Base-by-base conservation (phyloP, 2,329 filamentous ascomycete genomes). In the Pseudocercospora fuligena region DNA sequence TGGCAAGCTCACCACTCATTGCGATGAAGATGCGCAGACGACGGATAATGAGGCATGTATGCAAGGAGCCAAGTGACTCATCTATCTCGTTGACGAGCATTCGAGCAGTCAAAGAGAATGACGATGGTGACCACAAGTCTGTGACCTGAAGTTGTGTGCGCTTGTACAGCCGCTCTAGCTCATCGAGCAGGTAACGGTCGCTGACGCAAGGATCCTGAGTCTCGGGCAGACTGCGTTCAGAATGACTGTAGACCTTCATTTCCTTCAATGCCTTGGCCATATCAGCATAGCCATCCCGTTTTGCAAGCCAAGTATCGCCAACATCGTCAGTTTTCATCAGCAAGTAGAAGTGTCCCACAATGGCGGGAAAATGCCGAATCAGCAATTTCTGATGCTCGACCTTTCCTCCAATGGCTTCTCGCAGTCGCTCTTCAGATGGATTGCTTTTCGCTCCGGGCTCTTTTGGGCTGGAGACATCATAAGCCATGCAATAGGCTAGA, bases 181-280 rank as follows among this genome's bases (percentile, higher is more conserved):
- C 89, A 67, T 90, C 87, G 11, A 90, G 82, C 3, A 99, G 83
- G 73, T 90, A 91, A 71, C 90, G 93, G 29, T 90, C 89, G 71
- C 87, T 90, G 80, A 97, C 98, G 61, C 88, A 89, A 2, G 95
- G 95, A 73, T 98, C 94, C 72, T 97, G 93, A 64, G 90, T 92
- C 11, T 90, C 83, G 2, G n/a, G 91, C 7, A 97, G 81, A 12
- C 82, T 79, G 29, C 87, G 85, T 1, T 83, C 81, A 0, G 93
- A 93, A 69, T 89, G 83, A 31, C 91, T 88, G 70, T 90, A 88
- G 2, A 77, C 79, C 70, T 88, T 90, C 75, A 99, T 97, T 29
- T 87, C 84, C 16, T 82, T 81, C 79, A 97, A 86, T 31, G 86
- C 87, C 29, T 88, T 81, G 2, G 86, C 85, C 3, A 92, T 89